Conservation (phyloP, 192 early-diverging fungal genomes). For the Linnemannia zychae region DNA sequence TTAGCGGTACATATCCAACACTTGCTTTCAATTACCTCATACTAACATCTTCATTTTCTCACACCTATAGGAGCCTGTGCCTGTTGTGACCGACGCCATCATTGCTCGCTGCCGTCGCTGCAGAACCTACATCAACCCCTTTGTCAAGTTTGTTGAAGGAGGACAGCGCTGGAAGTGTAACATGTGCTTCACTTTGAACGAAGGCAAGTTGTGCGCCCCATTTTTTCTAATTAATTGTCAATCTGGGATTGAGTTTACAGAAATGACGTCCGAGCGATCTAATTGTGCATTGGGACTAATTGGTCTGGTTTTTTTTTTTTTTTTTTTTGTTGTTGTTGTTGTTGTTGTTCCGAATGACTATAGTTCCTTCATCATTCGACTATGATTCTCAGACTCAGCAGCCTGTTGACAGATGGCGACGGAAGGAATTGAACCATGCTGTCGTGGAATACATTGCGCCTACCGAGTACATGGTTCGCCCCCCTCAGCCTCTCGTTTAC, state of each 20-base stretch:
- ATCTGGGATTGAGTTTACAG: background rate
- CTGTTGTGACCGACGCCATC: constrained; percentile 83
- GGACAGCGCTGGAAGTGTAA: constrained; percentile 97
- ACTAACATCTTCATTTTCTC: constrained; percentile 5
- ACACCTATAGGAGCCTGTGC: constrained; percentile 72
- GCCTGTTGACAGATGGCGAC: constrained; percentile 85
- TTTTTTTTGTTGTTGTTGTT: background rate
- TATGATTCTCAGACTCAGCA: constrained; percentile 81
- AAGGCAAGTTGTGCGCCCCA: constrained; percentile 64
- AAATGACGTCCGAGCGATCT: background rate
- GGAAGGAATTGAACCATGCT: constrained; percentile 88
- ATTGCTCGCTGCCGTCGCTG: constrained; percentile 95
- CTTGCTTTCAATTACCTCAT: background rate
- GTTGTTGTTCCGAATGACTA: background rate
- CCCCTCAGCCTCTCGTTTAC: constrained; percentile 93
- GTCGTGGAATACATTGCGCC: constrained; percentile 97
- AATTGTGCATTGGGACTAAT: background rate
- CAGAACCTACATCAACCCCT: constrained; percentile 96
- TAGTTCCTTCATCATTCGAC: constrained; percentile 79
- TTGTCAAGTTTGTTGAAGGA: constrained; percentile 93
- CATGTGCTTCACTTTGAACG: constrained; percentile 91
- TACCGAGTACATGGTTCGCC: constrained; percentile 96
- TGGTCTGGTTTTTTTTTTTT: background rate
- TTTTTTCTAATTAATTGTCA: background rate
- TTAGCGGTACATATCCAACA: background rate